Conservation (phyloP, 1,284 basidiomycete genomes). For the Fomitopsis palustris region DNA sequence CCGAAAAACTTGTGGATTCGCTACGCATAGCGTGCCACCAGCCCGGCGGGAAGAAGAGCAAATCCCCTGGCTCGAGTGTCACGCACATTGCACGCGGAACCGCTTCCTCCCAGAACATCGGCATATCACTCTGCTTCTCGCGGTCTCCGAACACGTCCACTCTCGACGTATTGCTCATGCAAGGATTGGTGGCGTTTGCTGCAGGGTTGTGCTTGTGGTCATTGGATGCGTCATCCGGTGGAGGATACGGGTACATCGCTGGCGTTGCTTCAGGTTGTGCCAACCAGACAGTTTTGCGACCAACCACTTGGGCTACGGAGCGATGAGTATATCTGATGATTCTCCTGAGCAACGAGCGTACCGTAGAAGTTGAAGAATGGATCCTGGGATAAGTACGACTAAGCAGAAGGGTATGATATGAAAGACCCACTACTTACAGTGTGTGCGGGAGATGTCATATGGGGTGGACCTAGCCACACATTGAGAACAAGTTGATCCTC, state of each 20-base stretch:
- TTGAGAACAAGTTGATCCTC: conserved; percentile 75
- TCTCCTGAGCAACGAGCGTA: conserved; percentile 24
- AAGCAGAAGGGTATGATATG: background rate
- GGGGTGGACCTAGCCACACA: conserved; percentile 84
- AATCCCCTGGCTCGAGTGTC: conserved; percentile 76
- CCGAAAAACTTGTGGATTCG: conserved; percentile 72
- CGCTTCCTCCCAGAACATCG: conserved; percentile 56
- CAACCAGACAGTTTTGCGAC: conserved; percentile 90
- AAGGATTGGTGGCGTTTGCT: conserved; percentile 35
- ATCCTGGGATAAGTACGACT: conserved; percentile 51
- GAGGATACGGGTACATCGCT: conserved; percentile 54
- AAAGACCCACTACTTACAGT: conserved; percentile 54
- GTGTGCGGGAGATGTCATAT: conserved; percentile 85
- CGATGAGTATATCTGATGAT: background rate
- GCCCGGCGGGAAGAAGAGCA: conserved; percentile 83
- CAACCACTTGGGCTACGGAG: conserved; percentile 78
- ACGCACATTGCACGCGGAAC: conserved; percentile 63
- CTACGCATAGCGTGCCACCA: conserved; percentile 95
- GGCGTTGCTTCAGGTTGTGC: conserved; percentile 63
- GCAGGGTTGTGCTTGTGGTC: conserved; percentile 33
- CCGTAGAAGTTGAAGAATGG: conserved; percentile 92
- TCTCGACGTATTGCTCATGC: conserved; percentile 64
- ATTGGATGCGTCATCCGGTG: conserved; percentile 6
- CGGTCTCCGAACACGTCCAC: conserved; percentile 61
- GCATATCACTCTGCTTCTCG: conserved; percentile 19